phyloP scores from a whole-genome alignment of 352 stramenopile genomes.

The Phytophthora ramorum region DNA sequence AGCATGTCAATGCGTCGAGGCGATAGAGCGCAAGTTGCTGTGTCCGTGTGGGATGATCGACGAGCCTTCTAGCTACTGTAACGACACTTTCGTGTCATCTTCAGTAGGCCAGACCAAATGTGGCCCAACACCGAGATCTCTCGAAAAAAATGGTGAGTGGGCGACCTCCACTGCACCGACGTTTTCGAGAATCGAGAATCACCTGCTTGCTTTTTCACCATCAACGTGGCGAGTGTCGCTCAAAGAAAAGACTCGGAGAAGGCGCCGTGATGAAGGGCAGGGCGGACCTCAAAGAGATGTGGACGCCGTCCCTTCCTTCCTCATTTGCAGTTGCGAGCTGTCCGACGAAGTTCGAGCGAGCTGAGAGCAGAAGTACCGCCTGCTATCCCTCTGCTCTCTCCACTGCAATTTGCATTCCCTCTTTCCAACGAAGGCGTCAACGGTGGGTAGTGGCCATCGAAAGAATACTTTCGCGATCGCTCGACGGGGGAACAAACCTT shows the following conservation, averaged over 20 bases:
- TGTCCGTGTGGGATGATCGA: background rate
- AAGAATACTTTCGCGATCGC: slow-evolving; percentile 17
- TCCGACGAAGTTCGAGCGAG: slow-evolving; percentile 24
- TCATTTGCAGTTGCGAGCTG: slow-evolving; percentile 46
- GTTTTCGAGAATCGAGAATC: slow-evolving; percentile 8
- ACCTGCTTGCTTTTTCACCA: slow-evolving; percentile 29
- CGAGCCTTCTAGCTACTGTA: background rate
- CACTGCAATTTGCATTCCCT: slow-evolving; percentile 37
- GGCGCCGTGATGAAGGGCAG: slow-evolving; percentile 26
- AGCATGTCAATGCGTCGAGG: slow-evolving; percentile 25
- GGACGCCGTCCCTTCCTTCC: slow-evolving; percentile 28
- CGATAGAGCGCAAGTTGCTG: background rate
- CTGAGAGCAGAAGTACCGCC: slow-evolving; percentile 15
- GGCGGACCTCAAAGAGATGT: slow-evolving; percentile 33
- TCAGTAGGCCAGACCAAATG: slow-evolving; percentile 1
- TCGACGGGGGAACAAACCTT: slow-evolving; percentile 4
- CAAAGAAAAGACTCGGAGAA: slow-evolving; percentile 34
- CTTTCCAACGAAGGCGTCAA: slow-evolving; percentile 4
- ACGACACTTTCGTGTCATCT: background rate
- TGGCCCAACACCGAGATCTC: slow-evolving; percentile 18
- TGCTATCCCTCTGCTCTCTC: slow-evolving; percentile 28
- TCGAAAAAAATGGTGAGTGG: background rate
- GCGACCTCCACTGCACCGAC: background rate
- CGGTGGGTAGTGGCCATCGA: slow-evolving; percentile 3
- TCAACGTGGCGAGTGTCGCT: slow-evolving; percentile 18